phyloP scores from a whole-genome alignment of 73 alveolate species.

The Tetrahymena elliotti region DNA sequence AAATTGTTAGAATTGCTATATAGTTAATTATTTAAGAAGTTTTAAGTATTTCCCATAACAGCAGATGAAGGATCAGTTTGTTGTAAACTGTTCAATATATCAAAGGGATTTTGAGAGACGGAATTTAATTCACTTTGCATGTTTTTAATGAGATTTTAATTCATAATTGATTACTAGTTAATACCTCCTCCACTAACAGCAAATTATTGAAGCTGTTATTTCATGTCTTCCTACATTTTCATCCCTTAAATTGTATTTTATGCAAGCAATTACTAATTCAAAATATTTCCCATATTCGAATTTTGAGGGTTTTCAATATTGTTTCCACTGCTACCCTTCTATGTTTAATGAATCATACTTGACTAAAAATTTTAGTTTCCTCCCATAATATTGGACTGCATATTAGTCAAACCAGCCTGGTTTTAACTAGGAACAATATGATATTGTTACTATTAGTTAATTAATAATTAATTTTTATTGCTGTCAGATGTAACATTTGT shows the following conservation, averaged over 20 bases:
- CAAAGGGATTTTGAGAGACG: neutral
- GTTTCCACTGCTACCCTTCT: neutral
- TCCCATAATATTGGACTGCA: neutral
- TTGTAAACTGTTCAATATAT: neutral
- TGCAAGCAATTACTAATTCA: neutral
- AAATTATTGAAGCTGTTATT: neutral
- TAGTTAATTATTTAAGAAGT: neutral
- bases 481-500: neutral
- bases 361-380: neutral
- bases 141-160: neutral
- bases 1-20: neutral
- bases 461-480: neutral
- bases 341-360: neutral
- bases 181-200: neutral
- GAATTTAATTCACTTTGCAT: neutral
- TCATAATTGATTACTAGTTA: neutral
- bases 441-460: neutral
- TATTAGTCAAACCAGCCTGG: neutral
- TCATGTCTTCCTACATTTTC: neutral
- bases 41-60: neutral
- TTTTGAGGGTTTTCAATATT: neutral
- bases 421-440: neutral
- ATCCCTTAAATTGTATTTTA: neutral
- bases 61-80: neutral
- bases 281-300: neutral